Conservation (phyloP, 2,329 filamentous ascomycete species). For the Paecilomyces niveus region DNA sequence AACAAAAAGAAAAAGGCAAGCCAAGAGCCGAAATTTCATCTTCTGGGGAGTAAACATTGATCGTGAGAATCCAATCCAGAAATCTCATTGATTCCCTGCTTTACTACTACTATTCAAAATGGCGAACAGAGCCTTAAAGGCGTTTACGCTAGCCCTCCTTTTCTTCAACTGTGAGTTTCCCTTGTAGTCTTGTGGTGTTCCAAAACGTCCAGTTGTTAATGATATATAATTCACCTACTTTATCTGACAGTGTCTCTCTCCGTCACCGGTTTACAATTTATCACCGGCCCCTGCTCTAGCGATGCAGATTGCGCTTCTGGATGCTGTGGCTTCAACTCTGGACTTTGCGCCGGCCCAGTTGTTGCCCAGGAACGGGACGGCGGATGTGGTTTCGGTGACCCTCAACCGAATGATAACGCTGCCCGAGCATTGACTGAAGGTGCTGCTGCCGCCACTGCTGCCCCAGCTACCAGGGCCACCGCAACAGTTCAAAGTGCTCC, state of each 20-base stretch:
- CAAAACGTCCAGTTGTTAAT: neutral
- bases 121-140: slow-evolving; percentile 3
- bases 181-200: neutral
- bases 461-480: neutral
- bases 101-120: slow-evolving; percentile 3
- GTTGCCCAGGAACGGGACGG: slow-evolving; percentile 16
- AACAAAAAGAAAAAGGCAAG: neutral
- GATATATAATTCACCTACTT: neutral
- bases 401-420: slow-evolving; percentile 15
- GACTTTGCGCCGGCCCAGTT: slow-evolving; percentile 16
- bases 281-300: slow-evolving; percentile 16
- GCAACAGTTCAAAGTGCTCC: slow-evolving; percentile 1
- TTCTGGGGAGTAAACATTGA: no score
- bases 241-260: neutral
- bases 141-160: slow-evolving; percentile 4
- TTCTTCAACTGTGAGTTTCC: slow-evolving; percentile 7
- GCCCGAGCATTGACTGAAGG: slow-evolving; percentile 9
- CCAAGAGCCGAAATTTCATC: no score
- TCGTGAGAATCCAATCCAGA: no score
- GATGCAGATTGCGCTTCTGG: slow-evolving; percentile 19
- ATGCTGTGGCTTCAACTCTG: slow-evolving; percentile 21
- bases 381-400: slow-evolving; percentile 20
- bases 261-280: slow-evolving; percentile 18
- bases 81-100: neutral
- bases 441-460: neutral